These are phyloP conservation scores for Ophiocordyceps unilateralis DNA, from an alignment of 2,329 filamentous ascomycete genomes.

Conservation along the genomic window DNA sequence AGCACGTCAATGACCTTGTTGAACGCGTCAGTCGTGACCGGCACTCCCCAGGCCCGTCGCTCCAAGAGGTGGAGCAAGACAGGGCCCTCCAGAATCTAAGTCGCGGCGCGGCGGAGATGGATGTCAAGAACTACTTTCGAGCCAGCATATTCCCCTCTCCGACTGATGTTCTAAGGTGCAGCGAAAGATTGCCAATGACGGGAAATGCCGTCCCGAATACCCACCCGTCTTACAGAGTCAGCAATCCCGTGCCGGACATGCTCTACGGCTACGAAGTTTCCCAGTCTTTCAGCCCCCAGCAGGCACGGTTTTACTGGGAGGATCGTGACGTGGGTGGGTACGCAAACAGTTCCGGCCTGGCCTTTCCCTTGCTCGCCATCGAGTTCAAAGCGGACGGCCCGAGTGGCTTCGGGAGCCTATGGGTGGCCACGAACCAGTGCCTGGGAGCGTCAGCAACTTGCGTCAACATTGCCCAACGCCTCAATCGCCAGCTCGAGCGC, in stretches of 20 bases:
- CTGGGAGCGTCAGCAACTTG: conserved; percentile 14
- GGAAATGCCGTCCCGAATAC: neutral
- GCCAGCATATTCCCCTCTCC: neutral
- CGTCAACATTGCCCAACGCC: conserved; percentile 11
- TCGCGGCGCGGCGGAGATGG: neutral
- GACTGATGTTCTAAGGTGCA: too few relatives aligned
- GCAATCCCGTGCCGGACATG: neutral
- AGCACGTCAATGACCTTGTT: neutral
- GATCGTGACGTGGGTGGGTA: neutral
- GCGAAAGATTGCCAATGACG: neutral
- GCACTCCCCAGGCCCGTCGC: neutral
- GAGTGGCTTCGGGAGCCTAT: conserved; percentile 8
- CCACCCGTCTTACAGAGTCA: neutral
- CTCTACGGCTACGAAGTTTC: neutral
- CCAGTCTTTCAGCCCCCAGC: neutral
- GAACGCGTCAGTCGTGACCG: neutral
- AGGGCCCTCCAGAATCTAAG: neutral
- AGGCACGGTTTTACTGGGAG: neutral
- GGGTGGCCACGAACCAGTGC: conserved; percentile 19
- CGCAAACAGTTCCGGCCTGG: neutral
- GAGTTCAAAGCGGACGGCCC: conserved; percentile 10
- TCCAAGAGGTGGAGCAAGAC: neutral
- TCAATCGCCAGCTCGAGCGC: conserved; percentile 5
- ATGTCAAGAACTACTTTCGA: neutral
- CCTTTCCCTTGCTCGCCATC: conserved; percentile 4